Evolutionary conservation across 108 stramenopile genomes (phyloP).

Genomic region (Pseudonitzschia multiseries): DNA sequence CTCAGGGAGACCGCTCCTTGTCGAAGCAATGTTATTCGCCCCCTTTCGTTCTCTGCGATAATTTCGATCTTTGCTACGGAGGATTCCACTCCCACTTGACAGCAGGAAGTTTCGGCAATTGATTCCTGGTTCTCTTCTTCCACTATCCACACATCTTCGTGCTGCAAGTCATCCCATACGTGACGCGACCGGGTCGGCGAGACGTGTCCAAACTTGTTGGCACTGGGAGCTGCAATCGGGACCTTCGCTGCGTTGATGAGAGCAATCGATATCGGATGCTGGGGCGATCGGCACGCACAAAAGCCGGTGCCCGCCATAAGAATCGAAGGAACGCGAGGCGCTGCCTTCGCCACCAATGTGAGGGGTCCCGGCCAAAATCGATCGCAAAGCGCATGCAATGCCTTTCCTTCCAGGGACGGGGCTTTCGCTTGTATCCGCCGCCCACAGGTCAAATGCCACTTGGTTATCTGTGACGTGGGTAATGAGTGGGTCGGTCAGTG

Average conservation of each 20-base stretch:
- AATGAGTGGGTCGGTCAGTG: slow-evolving; percentile 95
- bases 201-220: slow-evolving; percentile 98
- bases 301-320: slow-evolving; percentile 94
- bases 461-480: slow-evolving; percentile 80
- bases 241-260: slow-evolving; percentile 77
- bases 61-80: slow-evolving; percentile 83
- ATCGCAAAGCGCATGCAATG: slow-evolving; percentile 48
- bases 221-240: slow-evolving; percentile 97
- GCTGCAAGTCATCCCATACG: slow-evolving; percentile 92
- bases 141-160: slow-evolving; percentile 83
- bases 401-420: slow-evolving; percentile 30
- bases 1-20: slow-evolving; percentile 75
- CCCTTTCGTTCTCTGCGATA: slow-evolving; percentile 15
- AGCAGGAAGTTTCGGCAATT: slow-evolving; percentile 29
- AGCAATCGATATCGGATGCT: slow-evolving; percentile 81
- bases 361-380: slow-evolving; percentile 95
- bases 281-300: slow-evolving; percentile 95
- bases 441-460: slow-evolving; percentile 75
- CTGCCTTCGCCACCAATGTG: slow-evolving; percentile 85
- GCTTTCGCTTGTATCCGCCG: slow-evolving; percentile 37
- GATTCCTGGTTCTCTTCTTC: slow-evolving; percentile 40
- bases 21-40: slow-evolving; percentile 61
- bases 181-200: slow-evolving; percentile 92
- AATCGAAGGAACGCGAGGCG: slow-evolving; percentile 66
- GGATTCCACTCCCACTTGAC: slow-evolving; percentile 79